Base-by-base conservation (phyloP, 257 asterid species). In the Ocimum tenuiflorum region DNA sequence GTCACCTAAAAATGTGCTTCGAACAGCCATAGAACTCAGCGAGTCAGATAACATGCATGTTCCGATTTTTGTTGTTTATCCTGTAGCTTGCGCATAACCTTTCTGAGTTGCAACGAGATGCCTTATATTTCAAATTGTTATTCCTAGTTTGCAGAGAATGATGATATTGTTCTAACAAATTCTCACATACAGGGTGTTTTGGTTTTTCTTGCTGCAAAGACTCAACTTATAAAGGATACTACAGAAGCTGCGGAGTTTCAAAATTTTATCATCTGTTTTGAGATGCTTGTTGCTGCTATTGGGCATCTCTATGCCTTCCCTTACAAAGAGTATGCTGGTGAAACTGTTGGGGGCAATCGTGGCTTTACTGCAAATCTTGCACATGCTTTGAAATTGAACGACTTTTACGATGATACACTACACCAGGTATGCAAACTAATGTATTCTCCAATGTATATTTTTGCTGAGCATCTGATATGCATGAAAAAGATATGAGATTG, bases 221-320 rank as follows among this genome's bases (percentile, higher is more conserved):
- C 89, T 60, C 82, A 80, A 35, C 83, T 85, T n/a, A 88, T 91
- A 67, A 83, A 84, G 78, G 90, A 86, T 60, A 84, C 95, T 2
- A 81, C 83, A 63, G 95, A 88, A 69, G 99, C 99, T 73, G 97
- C 99, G 52, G 88, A 90, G 47, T 85, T 88, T 63, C 99, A 88
- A 71, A 83, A 83, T 73, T 88, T 94, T 43, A 78, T 94, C 69
- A 82, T 94, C 63, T 94, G 99, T 68, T 88, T 94, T 6, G 99
- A 94, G 87, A 94, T 94, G 99, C 95, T 94, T 64, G 75, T 94
- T 78, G 97, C 99, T 48, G 99, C 99, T 38, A 70, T 81, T 13
- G 99, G 92, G 14, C 99, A 88, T 80, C 82, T 94, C 48, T 94
- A 82, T 75, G 97, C 99, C 42, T 94, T 94, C 46, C 99, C 99